A percentile compares a stretch with the other conserved stretches of the same genome.
Evolutionary conservation across 164 flowering plant genomes (phyloP).

Genomic region (Nymphaea thermarum): DNA sequence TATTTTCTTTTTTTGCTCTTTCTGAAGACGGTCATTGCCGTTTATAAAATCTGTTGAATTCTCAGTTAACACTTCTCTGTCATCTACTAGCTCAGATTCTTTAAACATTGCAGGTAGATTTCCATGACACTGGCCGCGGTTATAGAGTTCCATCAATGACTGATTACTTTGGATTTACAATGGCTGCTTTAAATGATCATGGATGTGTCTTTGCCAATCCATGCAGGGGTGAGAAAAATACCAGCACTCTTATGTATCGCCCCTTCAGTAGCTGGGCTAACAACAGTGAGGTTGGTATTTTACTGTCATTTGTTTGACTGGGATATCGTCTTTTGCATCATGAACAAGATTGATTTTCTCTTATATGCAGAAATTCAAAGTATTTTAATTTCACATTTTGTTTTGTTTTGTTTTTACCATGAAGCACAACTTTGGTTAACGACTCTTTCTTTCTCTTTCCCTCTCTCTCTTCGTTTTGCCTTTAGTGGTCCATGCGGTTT

Average conservation of each 20-base stretch:
- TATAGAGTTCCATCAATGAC: conserved; percentile 96
- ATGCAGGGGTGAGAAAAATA: conserved; percentile 74
- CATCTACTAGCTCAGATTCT: not conserved
- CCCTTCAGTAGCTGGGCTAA: conserved; percentile 97
- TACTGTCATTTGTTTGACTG: too few species aligned
- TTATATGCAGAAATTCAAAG: too few species aligned
- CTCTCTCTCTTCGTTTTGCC: too few species aligned
- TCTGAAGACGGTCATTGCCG: too few species aligned
- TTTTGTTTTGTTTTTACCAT: too few species aligned
- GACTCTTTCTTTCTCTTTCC: too few species aligned
- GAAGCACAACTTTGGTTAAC: too few species aligned
- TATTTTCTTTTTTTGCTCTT: too few species aligned
- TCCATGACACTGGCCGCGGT: conserved; percentile 93
- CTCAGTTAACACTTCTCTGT: too few species aligned
- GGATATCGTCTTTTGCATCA: not conserved
- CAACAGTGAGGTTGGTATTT: conserved; percentile 68
- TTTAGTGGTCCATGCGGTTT: conserved; percentile 95
- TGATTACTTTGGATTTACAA: conserved; percentile 91
- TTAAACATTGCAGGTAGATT: conserved; percentile 58
- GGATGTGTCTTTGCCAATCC: conserved; percentile 96
- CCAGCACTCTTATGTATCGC: conserved; percentile 96
- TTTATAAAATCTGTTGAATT: too few species aligned
- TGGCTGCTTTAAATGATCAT: conserved; percentile 87
- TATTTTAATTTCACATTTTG: too few species aligned
- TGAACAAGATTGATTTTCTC: not conserved